Base-by-base conservation (phyloP, 2,329 filamentous ascomycete genomes). In the Laburnicola sp. region DNA sequence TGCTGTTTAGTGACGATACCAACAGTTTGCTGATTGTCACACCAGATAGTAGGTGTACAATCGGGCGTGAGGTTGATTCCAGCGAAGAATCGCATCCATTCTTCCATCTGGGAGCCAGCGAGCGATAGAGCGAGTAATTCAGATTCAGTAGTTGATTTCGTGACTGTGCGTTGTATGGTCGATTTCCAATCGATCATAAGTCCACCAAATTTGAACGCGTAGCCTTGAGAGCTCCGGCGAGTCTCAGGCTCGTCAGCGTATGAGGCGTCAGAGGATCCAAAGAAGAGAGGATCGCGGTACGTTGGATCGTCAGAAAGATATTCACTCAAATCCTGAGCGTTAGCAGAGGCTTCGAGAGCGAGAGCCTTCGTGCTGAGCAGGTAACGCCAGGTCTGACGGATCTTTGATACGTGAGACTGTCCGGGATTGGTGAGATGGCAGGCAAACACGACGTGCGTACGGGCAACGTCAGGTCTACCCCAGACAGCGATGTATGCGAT, bases 81-180 rank as follows among this genome's bases (percentile, higher is more conserved):
- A 10, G 56, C 39, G 34, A 65, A 61, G 2, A 63, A 9, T 26
- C 53, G 30, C 5, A 36, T 27, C 54, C 48, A 64, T 53, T 21
- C 47, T 10, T 30, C 25, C 6, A 54, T 11, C 31, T 58, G 45
- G 10, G 26, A 48, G 9, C 40, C 26, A 23, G 57, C 28, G 35
- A 38, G 23, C n/a, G n/a, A 48, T 31, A 52, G 8, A 49, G 51
- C 46, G 9, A 62, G 31, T 10, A 62, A 44, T 25, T 63, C 49
- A 21, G 57, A 56, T 49, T 64, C 47, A 22, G 53, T 64, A 4
- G 53, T 64, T 23, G 50, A 60, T 36, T 53, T 64, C 1, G 52
- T 64, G 21, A 56, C 39, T 6, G 9, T 44, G 36, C 42, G 26
- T 42, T 57, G 46, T 16, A 51, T 6, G 2, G 48, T 54, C 6